A percentile compares a stretch with the other conserved stretches of the same genome.
phyloP scores from a whole-genome alignment of 352 stramenopile species.

The Pythium rishiriense region DNA sequence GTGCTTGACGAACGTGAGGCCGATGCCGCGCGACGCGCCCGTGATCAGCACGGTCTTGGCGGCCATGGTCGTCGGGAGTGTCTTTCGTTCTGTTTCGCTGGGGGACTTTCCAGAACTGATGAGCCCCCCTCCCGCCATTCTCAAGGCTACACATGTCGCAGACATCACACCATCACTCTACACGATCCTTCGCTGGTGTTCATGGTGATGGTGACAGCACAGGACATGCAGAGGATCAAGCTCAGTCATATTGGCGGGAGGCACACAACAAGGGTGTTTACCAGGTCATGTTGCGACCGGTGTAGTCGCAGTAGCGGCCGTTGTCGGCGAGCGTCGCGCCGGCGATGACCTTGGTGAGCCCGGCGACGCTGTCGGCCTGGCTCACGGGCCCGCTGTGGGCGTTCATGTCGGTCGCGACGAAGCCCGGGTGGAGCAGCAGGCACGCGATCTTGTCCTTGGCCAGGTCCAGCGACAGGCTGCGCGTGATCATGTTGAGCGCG shows the following conservation, averaged over 20 bases:
- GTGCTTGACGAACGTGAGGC: constrained; percentile 41
- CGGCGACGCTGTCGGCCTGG: constrained; percentile 33
- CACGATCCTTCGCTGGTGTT: background rate
- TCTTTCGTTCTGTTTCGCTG: too few species aligned
- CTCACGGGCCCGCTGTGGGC: constrained; percentile 27
- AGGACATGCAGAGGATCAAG: background rate
- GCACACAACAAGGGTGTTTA: too few species aligned
- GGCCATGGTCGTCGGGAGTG: constrained; percentile 23
- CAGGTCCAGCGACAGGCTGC: constrained; percentile 41
- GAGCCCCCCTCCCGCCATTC: background rate
- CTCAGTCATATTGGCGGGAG: too few species aligned
- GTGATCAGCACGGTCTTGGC: constrained; percentile 55
- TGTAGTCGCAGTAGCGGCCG: constrained; percentile 35
- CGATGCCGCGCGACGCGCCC: constrained; percentile 49
- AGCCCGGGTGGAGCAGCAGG: constrained; percentile 49
- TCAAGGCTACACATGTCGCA: constrained; percentile 14
- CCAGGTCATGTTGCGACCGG: constrained; percentile 31
- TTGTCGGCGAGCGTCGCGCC: constrained; percentile 29
- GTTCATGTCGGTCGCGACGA: constrained; percentile 59
- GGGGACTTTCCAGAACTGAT: background rate
- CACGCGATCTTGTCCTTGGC: constrained; percentile 39
- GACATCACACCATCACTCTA: background rate
- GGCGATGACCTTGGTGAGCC: constrained; percentile 33
- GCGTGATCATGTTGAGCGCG: constrained; percentile 64
- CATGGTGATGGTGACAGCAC: background rate